Base-by-base conservation (phyloP, 2,329 filamentous ascomycete species). In the Aurifilum marmelostoma region DNA sequence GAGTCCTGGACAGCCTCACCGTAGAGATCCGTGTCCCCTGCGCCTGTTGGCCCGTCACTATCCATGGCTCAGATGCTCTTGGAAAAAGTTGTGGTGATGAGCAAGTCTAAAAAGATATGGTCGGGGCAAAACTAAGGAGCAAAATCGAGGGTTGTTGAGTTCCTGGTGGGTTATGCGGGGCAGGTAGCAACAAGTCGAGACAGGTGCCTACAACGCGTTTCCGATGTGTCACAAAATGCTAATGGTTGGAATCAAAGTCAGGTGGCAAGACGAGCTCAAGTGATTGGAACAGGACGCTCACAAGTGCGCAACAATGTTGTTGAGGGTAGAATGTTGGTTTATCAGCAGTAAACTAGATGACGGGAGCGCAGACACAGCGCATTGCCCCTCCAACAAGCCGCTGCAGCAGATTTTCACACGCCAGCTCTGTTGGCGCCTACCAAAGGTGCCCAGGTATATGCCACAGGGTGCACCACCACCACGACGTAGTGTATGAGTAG, bases 21-120 rank as follows among this genome's bases (percentile, higher is more conserved):
- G 75, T 90, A 90, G 75, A 90, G 84, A 76, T 90, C 87, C 72
- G 84, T 75, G 72, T 88, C 86, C 73, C 84, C 85, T 32, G 74
- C 75, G 32, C 72, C 74, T 29, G 50, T 74, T 18, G 75, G 66
- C 58, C 70, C 73, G 18, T 69, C 67, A 67, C 66, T 71, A 64
- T 75, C 75, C 76, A 77, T 77, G 43, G 29, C 54, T 71, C 32
- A 8, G 56, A 52, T 52, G 8, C 52, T 47, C 56, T 41, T 9
- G 41, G 43, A 21, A 50, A 37, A 32, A 24, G n/a, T 41, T 52
- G 63, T 58, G 12, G 34, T 43, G 50, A 47, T 24, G 14, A 39
- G 18, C 21, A 37, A 39, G 39, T 60, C 39, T 47, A 39, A 21
- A 63, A 43, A 61, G 9, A 8, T 27, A 43, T 18, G n/a, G 43